Evolutionary conservation across 495 filamentous ascomycete genomes (phyloP).

Genomic region (Margaritispora aquatica): DNA sequence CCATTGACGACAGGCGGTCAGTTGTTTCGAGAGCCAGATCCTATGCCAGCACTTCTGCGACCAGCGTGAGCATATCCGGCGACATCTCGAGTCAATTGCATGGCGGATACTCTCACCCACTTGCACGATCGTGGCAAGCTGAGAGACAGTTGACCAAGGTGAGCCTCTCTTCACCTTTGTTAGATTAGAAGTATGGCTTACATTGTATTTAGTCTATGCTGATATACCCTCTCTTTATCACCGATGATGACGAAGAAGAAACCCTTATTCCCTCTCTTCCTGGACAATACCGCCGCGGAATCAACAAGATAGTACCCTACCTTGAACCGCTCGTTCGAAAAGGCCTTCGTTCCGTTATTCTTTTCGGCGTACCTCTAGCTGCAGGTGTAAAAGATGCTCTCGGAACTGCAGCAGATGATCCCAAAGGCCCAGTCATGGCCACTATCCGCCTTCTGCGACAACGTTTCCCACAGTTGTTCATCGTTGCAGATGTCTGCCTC

Average conservation of each 20-base stretch:
- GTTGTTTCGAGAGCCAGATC: conserved; percentile 70
- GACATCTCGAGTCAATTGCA: conserved; percentile 95
- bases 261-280: conserved; percentile 84
- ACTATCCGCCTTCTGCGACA: conserved; percentile 75
- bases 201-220: conserved; percentile 93
- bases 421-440: conserved; percentile 83
- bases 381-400: conserved; percentile 80
- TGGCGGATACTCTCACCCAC: conserved; percentile 87
- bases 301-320: conserved; percentile 81
- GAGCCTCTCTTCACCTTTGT: conserved; percentile 19
- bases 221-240: conserved; percentile 95
- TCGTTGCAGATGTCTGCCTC: conserved; percentile 88
- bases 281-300: conserved; percentile 75
- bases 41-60: conserved; percentile 84
- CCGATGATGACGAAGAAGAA: conserved; percentile 89
- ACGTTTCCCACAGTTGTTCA: conserved; percentile 80
- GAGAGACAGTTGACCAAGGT: conserved; percentile 97
- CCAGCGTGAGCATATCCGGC: conserved; percentile 85
- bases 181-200: too few relatives aligned
- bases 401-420: conserved; percentile 91
- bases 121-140: conserved; percentile 89
- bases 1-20: conserved; percentile 54
- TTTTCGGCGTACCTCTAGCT: conserved; percentile 87
- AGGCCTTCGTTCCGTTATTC: conserved; percentile 84
- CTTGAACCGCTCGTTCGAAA: conserved; percentile 80